Base-by-base conservation (phyloP, 2,329 filamentous ascomycete genomes). In the Helicocarpus griseus region DNA sequence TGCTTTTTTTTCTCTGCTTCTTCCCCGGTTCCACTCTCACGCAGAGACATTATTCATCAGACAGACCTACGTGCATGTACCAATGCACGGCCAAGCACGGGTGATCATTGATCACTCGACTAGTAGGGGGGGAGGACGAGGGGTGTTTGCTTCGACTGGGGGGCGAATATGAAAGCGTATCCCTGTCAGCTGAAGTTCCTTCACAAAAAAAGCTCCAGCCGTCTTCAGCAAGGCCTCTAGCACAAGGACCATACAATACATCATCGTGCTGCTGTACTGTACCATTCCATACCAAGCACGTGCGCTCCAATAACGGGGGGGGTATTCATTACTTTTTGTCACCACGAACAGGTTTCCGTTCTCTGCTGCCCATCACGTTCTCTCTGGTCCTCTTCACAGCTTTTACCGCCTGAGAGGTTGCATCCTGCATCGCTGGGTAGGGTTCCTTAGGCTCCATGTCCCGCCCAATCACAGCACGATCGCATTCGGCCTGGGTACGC, bases 61-160 rank as follows among this genome's bases (percentile, higher is more conserved):
- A n/a, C 24, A 44, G 24, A 44, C 40, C 9, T 44, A 24, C 40
- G 14, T 44, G 13, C 13, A 33, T 19, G 24, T 31, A 45, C 41
- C 26, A 40, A 19, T 31, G 41, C 41, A 45, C 41, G 41, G 41
- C 24, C 19, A 45, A 24, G 41, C 41, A 17, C 43, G 11, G 26
- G 43, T 33, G 43, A 46, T 46, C 28, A 35, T 17, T 21, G 29
- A 46, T 46, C 43, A 33, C 41, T 45, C 41, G 40, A 43, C 22
- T 21, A 28, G 40, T 6, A 28, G 40, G 22, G 9, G 31, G 40
- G 2, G 5, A 39, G 13, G 29, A 13, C 7, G 29, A 13, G 29
- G 7, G 13, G 29, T 31, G 29, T 31, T 31, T 13, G 29, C 29
- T 13, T 8, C 7, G 13, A 13, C 7, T 2, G 7, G 29, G 13